Evolutionary conservation across 805 yeast genomes (phyloP).

Genomic region (Lipomyces lipofer): DNA sequence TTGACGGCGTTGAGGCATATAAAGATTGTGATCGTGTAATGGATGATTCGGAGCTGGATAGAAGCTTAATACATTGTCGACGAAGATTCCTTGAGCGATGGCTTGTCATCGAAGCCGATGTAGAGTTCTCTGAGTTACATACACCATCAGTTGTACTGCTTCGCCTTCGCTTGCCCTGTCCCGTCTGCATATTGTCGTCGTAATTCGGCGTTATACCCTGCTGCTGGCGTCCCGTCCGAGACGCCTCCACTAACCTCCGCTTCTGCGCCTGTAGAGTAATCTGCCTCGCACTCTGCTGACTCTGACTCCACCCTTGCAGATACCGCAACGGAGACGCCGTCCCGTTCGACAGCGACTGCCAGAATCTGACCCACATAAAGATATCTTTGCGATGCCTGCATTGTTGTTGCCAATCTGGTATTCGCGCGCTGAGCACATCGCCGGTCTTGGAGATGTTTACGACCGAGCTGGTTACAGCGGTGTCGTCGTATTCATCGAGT

Average conservation of each 20-base stretch:
- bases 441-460: not conserved
- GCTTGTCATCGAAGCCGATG: no score
- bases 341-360: conserved; percentile 3
- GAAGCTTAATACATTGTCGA: no score
- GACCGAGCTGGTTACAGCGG: not conserved
- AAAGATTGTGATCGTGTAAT: no score
- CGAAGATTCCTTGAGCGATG: no score
- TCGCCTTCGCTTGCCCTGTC: not conserved
- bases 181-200: not conserved
- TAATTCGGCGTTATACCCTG: not conserved
- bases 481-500: conserved; percentile 4
- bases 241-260: not conserved
- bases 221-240: not conserved
- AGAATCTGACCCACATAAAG: not conserved
- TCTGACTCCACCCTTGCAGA: conserved; percentile 5
- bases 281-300: no score
- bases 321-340: not conserved
- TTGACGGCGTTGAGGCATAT: no score
- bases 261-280: conserved; percentile 3
- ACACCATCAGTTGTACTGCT: not conserved
- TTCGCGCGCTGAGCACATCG: not conserved
- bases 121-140: no score
- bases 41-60: no score
- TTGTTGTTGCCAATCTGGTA: not conserved
- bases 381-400: not conserved